Percentiles rank a stretch among this genome's conserved stretches.
Evolutionary conservation across 2,329 filamentous ascomycete species (phyloP).

Genomic region (Colletotrichum falcatum): DNA sequence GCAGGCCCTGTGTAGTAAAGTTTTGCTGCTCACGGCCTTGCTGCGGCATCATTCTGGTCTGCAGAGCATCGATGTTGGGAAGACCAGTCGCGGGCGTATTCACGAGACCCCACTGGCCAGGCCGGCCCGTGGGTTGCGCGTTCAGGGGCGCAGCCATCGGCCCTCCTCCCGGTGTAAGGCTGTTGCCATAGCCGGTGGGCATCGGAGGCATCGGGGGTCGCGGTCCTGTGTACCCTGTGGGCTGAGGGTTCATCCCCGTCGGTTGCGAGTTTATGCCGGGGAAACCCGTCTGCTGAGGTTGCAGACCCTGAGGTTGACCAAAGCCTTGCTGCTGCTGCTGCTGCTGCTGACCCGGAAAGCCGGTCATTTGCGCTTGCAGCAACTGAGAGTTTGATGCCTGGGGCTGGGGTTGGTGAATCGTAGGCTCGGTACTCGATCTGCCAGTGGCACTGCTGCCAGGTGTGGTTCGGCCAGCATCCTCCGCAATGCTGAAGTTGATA

Average conservation of each 20-base stretch:
- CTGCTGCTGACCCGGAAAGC: slow-evolving; percentile 68
- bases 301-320: slow-evolving; percentile 69
- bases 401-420: slow-evolving; percentile 77
- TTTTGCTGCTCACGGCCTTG: slow-evolving; percentile 85
- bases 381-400: slow-evolving; percentile 79
- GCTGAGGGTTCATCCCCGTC: slow-evolving; percentile 72
- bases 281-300: slow-evolving; percentile 78
- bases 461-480: slow-evolving; percentile 70
- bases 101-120: slow-evolving; percentile 98
- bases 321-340: slow-evolving; percentile 62
- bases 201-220: slow-evolving; percentile 87
- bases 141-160: slow-evolving; percentile 80
- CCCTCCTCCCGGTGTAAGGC: slow-evolving; percentile 66
- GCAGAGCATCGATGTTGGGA: slow-evolving; percentile 92
- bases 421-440: slow-evolving; percentile 62
- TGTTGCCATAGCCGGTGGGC: slow-evolving; percentile 69
- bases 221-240: slow-evolving; percentile 84
- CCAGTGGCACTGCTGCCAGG: slow-evolving; percentile 71
- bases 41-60: slow-evolving; percentile 97
- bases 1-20: slow-evolving; percentile 87
- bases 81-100: slow-evolving; percentile 91
- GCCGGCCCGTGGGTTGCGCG: slow-evolving; percentile 91
- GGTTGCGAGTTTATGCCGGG: slow-evolving; percentile 71
- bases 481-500: slow-evolving; percentile 91
- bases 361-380: slow-evolving; percentile 75